Percentiles rank a stretch among this genome's conserved stretches.
These are phyloP conservation scores for Thymus quinquecostatus DNA, from an alignment of 257 asterid genomes.

Conservation along the genomic window DNA sequence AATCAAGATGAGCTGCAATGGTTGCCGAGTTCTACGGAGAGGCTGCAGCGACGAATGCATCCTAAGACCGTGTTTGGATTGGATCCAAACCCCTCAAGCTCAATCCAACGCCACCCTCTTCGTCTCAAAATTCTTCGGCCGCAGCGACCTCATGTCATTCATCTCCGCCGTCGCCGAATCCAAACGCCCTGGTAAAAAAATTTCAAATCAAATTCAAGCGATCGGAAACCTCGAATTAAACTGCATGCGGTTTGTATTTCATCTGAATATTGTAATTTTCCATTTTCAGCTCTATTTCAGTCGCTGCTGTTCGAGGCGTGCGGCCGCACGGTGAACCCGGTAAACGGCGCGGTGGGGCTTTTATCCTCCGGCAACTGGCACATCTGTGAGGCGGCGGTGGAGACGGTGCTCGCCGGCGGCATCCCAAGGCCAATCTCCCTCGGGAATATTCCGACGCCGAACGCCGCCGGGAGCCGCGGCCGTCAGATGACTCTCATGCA, in stretches of 20 bases:
- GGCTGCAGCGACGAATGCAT: conserved; percentile 76
- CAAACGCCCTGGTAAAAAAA: conserved; percentile 61
- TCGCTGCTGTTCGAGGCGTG: conserved; percentile 88
- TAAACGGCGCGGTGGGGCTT: conserved; percentile 84
- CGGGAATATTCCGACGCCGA: conserved; percentile 29
- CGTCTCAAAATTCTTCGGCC: conserved; percentile 93
- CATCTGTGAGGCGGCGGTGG: conserved; percentile 76
- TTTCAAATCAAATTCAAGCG: too few species aligned
- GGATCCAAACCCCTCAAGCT: conserved; percentile 67
- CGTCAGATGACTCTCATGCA: conserved; percentile 24
- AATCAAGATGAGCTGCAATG: conserved; percentile 85
- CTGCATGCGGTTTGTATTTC: too few species aligned
- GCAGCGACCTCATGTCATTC: conserved; percentile 78
- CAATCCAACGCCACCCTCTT: conserved; percentile 86
- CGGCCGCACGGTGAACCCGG: conserved; percentile 89
- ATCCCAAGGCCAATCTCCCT: conserved; percentile 33
- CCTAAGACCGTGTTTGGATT: conserved; percentile 78
- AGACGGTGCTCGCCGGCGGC: conserved; percentile 74
- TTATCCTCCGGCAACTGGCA: conserved; percentile 75
- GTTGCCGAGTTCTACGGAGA: conserved; percentile 78
- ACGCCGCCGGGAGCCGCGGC: conserved; percentile 14
- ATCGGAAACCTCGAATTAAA: neutral
- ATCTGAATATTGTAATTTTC: neutral
- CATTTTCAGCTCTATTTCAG: conserved; percentile 60
- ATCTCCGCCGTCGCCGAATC: conserved; percentile 64